Evolutionary conservation across 495 filamentous ascomycete genomes (phyloP).

Genomic region (Penicillium malachiteum): DNA sequence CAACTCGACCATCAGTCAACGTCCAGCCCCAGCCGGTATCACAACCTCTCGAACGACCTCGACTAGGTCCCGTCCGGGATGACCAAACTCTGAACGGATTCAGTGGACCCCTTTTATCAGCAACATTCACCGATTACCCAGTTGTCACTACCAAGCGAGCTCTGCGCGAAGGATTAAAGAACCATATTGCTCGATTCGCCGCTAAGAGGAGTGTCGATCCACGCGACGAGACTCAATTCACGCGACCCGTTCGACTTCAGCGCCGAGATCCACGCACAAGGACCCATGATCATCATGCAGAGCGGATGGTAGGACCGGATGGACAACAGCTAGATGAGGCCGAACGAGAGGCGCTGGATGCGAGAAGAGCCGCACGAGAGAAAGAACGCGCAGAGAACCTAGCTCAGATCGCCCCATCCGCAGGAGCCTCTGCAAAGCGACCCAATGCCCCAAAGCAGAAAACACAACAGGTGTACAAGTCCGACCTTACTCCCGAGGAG

Average conservation of each 20-base stretch:
- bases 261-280: conserved; percentile 82
- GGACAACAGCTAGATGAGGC: conserved; percentile 52
- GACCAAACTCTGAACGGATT: conserved; percentile 57
- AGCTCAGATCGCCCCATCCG: conserved; percentile 80
- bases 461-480: conserved; percentile 67
- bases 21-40: conserved; percentile 8
- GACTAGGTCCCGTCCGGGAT: conserved; percentile 24
- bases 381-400: conserved; percentile 78
- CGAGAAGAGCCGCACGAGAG: conserved; percentile 71
- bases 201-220: conserved; percentile 67
- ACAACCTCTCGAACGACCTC: conserved; percentile 15
- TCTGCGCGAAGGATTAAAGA: conserved; percentile 74
- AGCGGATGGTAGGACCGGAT: conserved; percentile 45
- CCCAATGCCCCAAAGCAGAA: conserved; percentile 61
- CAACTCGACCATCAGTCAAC: conserved; percentile 20
- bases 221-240: conserved; percentile 75
- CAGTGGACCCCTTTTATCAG: conserved; percentile 53
- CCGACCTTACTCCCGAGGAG: conserved; percentile 78
- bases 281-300: conserved; percentile 40
- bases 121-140: conserved; percentile 61
- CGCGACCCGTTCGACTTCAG: conserved; percentile 81
- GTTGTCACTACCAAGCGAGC: conserved; percentile 78
- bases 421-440: conserved; percentile 58
- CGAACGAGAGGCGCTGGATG: conserved; percentile 70
- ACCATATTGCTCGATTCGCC: conserved; percentile 80